Evolutionary conservation across 257 asterid genomes (phyloP), one percentile per base, ranked within the genome.

Genomic region (Plantago elongata): DNA sequence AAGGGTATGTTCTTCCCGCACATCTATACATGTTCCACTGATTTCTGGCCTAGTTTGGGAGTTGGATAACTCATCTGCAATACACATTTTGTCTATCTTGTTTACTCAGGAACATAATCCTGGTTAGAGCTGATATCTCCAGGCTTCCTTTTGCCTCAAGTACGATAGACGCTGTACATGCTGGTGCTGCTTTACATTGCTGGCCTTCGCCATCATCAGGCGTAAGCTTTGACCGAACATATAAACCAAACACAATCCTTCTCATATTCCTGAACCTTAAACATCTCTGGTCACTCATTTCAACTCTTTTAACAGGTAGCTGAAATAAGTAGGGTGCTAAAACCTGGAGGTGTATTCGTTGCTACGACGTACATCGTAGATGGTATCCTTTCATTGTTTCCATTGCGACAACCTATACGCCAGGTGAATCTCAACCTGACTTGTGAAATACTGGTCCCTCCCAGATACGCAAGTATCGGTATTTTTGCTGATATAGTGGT

Each of bases 181-280:
- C 95, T 67, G 97, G 95, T 71, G 97, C 96, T 63, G 97, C 97
- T 70, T 72, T 90, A 66, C 97, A 87, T 74, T 90, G 97, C 45
- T 90, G 97, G 95, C 93, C 96, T 71, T 87, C 95, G 52, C 96
- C 96, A 57, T 84, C 95, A 11, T 75, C 91, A 37, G 95, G 87
- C 14, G 97, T 89, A 68, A 70, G 84, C 65, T 3, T 52, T 37
- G 14, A 45, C 66, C 57, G 15, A 68, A 47, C 64, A 46, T 50
- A 22, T 17, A 43, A 12, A 54, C 13, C 61, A 10, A 13, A 56
- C 18, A 56, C 11, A 11, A 9, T 54, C 43, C 1, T 30, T 34
- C 27, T 14, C 9, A 38, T 27, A 57, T 38, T 57, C 13, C 12
- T 16, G 13, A 57, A 11, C 29, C 5, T 18, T 44, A 9, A 16